phyloP scores from a whole-genome alignment of 176 grass and related monocot species.

The Lolium multiflorum region DNA sequence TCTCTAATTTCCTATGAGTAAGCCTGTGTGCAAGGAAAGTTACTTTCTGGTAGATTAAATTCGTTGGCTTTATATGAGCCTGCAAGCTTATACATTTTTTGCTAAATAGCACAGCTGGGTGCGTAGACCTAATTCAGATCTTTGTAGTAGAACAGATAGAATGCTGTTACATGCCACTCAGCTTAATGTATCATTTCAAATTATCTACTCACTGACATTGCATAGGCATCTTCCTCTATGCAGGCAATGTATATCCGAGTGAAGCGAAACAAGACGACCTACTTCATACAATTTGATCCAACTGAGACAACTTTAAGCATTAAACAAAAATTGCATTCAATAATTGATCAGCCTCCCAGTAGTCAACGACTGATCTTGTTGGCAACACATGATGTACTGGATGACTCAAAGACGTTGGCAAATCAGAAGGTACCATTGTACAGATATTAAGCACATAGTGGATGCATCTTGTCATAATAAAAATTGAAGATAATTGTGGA shows the following conservation, averaged over 20 bases:
- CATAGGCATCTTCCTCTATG: neutral
- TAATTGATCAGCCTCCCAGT: slow-evolving; percentile 62
- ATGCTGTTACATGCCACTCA: neutral
- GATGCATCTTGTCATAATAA: neutral
- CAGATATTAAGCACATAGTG: neutral
- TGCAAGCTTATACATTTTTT: neutral
- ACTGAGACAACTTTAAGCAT: slow-evolving; percentile 71
- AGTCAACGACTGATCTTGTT: slow-evolving; percentile 64
- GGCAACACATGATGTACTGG: slow-evolving; percentile 59
- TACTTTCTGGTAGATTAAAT: neutral
- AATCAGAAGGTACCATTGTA: slow-evolving; percentile 57
- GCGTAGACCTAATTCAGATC: neutral
- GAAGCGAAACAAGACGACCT: slow-evolving; percentile 77
- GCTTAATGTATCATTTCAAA: slow-evolving; percentile 3
- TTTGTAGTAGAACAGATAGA: slow-evolving; percentile 7
- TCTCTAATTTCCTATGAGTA: neutral
- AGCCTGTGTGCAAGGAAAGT: neutral
- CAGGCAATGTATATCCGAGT: slow-evolving; percentile 91
- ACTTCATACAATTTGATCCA: slow-evolving; percentile 85
- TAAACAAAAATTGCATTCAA: slow-evolving; percentile 71
- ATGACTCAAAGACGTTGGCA: slow-evolving; percentile 59
- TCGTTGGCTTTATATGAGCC: neutral
- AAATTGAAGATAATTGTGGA: neutral
- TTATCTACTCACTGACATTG: slow-evolving; percentile 13
- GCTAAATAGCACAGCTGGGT: neutral